Percentiles rank a stretch among this genome's conserved stretches.
These are phyloP conservation scores for Tricholoma terreum DNA, from an alignment of 768 basidiomycete species.

Conservation along the genomic window DNA sequence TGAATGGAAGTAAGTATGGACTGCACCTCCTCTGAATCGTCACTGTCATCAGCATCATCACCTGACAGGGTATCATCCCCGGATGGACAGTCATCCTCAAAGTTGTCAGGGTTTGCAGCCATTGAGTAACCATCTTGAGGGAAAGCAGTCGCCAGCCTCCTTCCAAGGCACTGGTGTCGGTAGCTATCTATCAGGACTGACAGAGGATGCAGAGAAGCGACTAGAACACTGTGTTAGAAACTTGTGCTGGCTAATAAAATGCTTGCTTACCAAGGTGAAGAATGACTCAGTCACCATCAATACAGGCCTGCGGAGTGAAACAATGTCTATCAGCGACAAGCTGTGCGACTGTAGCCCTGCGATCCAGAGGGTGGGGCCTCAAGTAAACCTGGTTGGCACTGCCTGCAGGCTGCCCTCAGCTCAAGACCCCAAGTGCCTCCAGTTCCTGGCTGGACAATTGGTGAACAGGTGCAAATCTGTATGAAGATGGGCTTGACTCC, in stretches of 20 bases:
- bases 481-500: neutral
- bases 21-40: neutral
- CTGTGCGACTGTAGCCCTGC: neutral
- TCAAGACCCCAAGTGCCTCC: neutral
- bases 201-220: neutral
- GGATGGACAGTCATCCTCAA: neutral
- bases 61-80: neutral
- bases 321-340: neutral
- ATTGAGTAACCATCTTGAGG: neutral
- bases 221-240: neutral
- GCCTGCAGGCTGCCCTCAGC: neutral
- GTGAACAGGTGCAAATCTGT: neutral
- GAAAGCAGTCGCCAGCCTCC: neutral
- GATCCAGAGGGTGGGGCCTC: neutral
- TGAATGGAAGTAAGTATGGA: neutral
- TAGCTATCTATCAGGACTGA: neutral
- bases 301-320: neutral
- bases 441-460: neutral
- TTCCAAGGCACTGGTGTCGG: neutral
- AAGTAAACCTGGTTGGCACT: neutral
- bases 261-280: neutral
- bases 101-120: neutral
- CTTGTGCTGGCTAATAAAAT: too few species aligned
- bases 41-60: neutral
- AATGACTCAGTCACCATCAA: neutral